Conservation (phyloP, 2,329 filamentous ascomycete genomes). For the Pseudocercospora musae region DNA sequence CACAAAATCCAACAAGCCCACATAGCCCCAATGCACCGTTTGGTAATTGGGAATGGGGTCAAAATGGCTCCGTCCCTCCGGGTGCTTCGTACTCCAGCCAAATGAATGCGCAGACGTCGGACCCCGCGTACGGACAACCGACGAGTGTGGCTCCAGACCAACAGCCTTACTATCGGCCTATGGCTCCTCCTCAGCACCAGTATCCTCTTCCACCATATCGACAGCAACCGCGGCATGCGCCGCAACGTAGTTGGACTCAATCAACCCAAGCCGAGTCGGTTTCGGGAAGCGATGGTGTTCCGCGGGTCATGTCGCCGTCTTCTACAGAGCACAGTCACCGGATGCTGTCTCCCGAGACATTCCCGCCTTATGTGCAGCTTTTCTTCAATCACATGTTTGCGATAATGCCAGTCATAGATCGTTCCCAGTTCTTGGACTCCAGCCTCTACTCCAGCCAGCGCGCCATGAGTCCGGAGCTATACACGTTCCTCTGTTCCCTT, state of each 20-base stretch:
- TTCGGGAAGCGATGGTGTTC: constrained; percentile 22
- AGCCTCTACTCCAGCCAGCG: constrained; percentile 24
- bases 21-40: constrained; percentile 27
- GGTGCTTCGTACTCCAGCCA: constrained; percentile 8
- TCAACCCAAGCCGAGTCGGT: constrained; percentile 18
- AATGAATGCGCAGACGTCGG: constrained; percentile 1
- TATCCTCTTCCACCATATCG: constrained; percentile 12
- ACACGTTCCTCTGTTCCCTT: constrained; percentile 34
- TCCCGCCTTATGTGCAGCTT: constrained; percentile 34
- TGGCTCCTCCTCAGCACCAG: constrained; percentile 18
- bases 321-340: constrained; percentile 25
- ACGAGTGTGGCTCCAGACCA: constrained; percentile 27
- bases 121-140: constrained; percentile 15
- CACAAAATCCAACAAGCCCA: constrained; percentile 24
- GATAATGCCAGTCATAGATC: constrained; percentile 38
- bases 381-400: constrained; percentile 38
- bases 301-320: constrained; percentile 21
- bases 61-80: constrained; percentile 13
- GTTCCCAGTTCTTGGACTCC: constrained; percentile 30
- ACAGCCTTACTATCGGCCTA: constrained; percentile 20
- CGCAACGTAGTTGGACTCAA: constrained; percentile 21
- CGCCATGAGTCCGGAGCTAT: constrained; percentile 29
- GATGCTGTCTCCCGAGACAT: constrained; percentile 26
- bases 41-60: constrained; percentile 31
- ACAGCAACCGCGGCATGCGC: constrained; percentile 8